Percentiles rank a stretch among this genome's conserved stretches.
These are phyloP conservation scores for Angophora floribunda DNA, from an alignment of 345 rosid genomes.

Conservation along the genomic window DNA sequence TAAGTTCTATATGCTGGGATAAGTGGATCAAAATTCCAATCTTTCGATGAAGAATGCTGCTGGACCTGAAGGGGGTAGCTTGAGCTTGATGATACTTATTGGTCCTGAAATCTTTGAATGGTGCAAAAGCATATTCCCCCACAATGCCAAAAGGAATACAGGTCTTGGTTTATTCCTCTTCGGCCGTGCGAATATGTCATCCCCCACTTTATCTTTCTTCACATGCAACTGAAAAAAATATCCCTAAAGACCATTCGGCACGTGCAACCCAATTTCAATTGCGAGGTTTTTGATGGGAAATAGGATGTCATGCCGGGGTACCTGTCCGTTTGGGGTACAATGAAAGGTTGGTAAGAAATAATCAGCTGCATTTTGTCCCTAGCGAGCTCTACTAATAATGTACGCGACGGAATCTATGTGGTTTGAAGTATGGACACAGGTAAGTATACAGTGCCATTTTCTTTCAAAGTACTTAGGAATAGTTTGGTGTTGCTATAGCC, in stretches of 20 bases:
- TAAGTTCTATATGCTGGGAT: neutral
- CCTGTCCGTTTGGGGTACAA: no score
- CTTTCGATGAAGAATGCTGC: neutral
- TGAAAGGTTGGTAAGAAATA: no score
- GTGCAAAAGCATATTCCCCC: neutral
- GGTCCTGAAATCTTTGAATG: neutral
- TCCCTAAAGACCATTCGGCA: neutral
- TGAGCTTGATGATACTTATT: neutral
- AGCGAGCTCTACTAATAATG: neutral
- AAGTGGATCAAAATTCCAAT: neutral
- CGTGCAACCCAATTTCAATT: neutral
- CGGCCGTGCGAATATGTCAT: neutral
- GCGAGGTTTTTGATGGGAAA: neutral
- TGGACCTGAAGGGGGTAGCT: neutral
- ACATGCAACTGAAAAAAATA: neutral
- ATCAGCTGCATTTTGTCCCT: neutral
- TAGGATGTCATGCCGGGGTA: neutral
- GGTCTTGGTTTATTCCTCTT: neutral
- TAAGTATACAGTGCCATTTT: neutral
- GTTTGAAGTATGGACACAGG: neutral
- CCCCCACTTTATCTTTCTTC: neutral
- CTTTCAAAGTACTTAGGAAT: neutral
- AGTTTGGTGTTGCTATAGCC: neutral
- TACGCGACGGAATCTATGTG: neutral
- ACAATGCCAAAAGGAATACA: neutral